Evolutionary conservation across 176 grass and related monocot genomes (phyloP).

Genomic region (Carex parvula): DNA sequence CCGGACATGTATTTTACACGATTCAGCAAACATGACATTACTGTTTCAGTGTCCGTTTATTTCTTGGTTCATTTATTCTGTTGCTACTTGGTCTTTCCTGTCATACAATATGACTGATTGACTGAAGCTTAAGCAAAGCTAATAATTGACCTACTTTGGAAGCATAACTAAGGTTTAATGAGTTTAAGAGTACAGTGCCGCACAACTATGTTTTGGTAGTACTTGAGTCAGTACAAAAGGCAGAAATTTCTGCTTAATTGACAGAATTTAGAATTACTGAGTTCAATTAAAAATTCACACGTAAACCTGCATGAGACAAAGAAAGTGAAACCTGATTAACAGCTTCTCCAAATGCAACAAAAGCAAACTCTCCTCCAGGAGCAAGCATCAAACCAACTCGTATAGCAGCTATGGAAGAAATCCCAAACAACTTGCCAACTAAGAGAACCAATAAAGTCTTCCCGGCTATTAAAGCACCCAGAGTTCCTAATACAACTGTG

Average conservation of each 20-base stretch:
- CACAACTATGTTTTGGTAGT: neutral
- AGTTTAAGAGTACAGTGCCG: neutral
- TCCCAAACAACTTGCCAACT: constrained; percentile 84
- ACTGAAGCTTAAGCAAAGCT: constrained; percentile 3
- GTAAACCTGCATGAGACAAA: constrained; percentile 13
- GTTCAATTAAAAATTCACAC: neutral
- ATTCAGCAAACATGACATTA: neutral
- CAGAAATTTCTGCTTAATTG: neutral
- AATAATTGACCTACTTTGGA: constrained; percentile 17
- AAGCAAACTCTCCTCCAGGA: constrained; percentile 98
- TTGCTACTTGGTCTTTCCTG: neutral
- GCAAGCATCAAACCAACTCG: constrained; percentile 91
- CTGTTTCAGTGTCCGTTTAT: neutral
- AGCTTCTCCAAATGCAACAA: constrained; percentile 98
- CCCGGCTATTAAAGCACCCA: constrained; percentile 69
- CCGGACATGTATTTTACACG: neutral
- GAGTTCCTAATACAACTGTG: constrained; percentile 54
- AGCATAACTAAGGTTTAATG: neutral
- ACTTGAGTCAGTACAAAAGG: neutral
- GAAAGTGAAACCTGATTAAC: constrained; percentile 78
- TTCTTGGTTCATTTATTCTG: neutral
- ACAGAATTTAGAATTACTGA: neutral
- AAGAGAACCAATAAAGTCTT: constrained; percentile 84
- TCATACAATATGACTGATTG: neutral
- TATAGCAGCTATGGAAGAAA: constrained; percentile 83